These are phyloP conservation scores for Cyberlindnera americana DNA, from an alignment of 805 yeast species.

Conservation along the genomic window DNA sequence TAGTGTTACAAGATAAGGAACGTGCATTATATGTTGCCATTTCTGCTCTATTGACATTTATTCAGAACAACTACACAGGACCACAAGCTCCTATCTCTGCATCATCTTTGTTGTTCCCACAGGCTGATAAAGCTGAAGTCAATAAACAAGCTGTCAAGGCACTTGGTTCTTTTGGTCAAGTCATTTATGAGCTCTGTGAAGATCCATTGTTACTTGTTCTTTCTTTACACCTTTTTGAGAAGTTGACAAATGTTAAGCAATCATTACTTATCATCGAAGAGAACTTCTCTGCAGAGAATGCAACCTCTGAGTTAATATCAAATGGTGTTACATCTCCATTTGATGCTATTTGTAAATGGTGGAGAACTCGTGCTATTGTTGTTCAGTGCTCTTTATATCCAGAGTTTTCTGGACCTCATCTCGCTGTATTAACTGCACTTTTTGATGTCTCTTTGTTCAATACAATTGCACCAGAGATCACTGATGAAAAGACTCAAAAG, in stretches of 20 bases:
- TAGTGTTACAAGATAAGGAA: slow-evolving; percentile 12
- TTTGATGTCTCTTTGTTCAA: slow-evolving; percentile 24
- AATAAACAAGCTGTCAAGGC: slow-evolving; percentile 32
- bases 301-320: slow-evolving; percentile 20
- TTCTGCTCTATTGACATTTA: slow-evolving; percentile 60
- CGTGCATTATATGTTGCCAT: slow-evolving; percentile 35
- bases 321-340: slow-evolving; percentile 13
- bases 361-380: slow-evolving; percentile 69
- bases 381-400: slow-evolving; percentile 60
- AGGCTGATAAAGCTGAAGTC: slow-evolving; percentile 12
- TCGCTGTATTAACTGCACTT: slow-evolving; percentile 34
- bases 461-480: slow-evolving; percentile 18
- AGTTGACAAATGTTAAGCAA: slow-evolving; percentile 29
- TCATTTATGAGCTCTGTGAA: slow-evolving; percentile 59
- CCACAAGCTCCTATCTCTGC: slow-evolving; percentile 51
- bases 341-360: slow-evolving; percentile 58
- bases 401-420: slow-evolving; percentile 52
- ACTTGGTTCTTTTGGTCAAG: slow-evolving; percentile 61
- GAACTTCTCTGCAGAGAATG: slow-evolving; percentile 28
- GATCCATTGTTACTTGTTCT: slow-evolving; percentile 44
- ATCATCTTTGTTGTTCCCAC: slow-evolving; percentile 27
- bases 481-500: slow-evolving; percentile 32
- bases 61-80: slow-evolving; percentile 81
- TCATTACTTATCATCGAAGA: slow-evolving; percentile 27
- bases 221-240: slow-evolving; percentile 43